Conservation (phyloP, 1,284 basidiomycete genomes). For the Rhodotorula sp. region DNA sequence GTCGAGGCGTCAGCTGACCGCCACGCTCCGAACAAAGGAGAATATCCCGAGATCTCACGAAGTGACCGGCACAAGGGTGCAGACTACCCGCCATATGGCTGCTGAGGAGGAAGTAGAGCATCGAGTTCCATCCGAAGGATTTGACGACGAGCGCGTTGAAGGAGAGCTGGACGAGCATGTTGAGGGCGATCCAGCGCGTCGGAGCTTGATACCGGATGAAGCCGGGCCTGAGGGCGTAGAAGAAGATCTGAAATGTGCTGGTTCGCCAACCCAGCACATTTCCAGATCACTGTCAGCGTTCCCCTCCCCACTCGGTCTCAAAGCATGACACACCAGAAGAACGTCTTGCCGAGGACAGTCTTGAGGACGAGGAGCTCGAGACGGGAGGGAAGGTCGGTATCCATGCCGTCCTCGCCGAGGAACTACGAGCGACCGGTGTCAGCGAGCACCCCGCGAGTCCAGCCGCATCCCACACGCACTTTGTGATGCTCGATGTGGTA, state of each 20-base stretch:
- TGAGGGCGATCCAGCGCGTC: slow-evolving; percentile 80
- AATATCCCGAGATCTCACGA: slow-evolving; percentile 57
- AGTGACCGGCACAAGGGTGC: slow-evolving; percentile 94
- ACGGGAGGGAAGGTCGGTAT: slow-evolving; percentile 87
- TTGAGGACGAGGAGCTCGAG: slow-evolving; percentile 82
- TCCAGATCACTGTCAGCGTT: not conserved
- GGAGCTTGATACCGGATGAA: slow-evolving; percentile 81
- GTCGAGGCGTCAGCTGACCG: not conserved
- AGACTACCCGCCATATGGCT: slow-evolving; percentile 94
- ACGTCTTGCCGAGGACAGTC: slow-evolving; percentile 95
- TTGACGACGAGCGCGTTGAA: slow-evolving; percentile 71
- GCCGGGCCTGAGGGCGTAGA: slow-evolving; percentile 95
- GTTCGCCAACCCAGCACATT: not conserved
- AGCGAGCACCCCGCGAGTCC: slow-evolving; percentile 54
- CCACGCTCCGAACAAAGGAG: not conserved
- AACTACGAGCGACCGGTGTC: slow-evolving; percentile 57
- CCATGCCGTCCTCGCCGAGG: slow-evolving; percentile 91
- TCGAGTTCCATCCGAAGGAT: slow-evolving; percentile 61
- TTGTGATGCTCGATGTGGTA: slow-evolving; percentile 45
- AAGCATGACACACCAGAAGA: slow-evolving; percentile 76
- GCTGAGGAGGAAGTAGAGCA: slow-evolving; percentile 80
- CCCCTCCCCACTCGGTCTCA: too few relatives aligned
- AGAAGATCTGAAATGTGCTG: slow-evolving; percentile 95
- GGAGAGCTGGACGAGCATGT: slow-evolving; percentile 66
- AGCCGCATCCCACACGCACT: slow-evolving; percentile 10